Evolutionary conservation across 1,284 basidiomycete genomes (phyloP), one percentile per base, ranked within the genome.

Genomic region (Ceratobasidium sp.): DNA sequence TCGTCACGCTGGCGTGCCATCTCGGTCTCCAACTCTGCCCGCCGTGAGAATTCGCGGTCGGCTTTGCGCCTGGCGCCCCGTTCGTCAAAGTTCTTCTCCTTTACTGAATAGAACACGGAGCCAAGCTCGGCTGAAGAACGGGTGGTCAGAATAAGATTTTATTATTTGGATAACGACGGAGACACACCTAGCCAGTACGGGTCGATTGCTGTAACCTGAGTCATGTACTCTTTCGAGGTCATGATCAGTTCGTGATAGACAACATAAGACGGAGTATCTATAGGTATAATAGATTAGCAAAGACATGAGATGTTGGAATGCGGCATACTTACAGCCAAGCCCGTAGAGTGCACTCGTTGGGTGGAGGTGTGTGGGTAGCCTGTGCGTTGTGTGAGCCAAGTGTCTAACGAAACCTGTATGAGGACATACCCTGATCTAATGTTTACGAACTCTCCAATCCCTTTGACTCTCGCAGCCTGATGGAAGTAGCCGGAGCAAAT

Each of bases 401-500:
- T 5, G 17, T 22, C 43, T n/a, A 13, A 13, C 22, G 25, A 34
- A 44, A 19, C 32, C 22, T 34, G 34, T 40, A 51, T 56, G 40
- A 8, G 49, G 8, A 82, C 83, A 81, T 78, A 89, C 85, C 96
- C 98, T n/a, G 97, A 97, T 57, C 98, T 89, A 80, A 97, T 95
- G 84, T 99, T 98, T 78, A 97, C 95, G 83, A 98, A 99, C 85
- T 99, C 98, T 79, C 97, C 98, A 78, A 99, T 98, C 82, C 97
- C 97, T 86, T 99, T 99, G 54, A 98, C 97, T 79, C 96, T 88
- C 9, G 97, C 97, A 0, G 98, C 97, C 85, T 99, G 98, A 84
- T 99, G 98, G 89, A 99, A 99, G 86, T 99, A 99, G 32, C 97
- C 98, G 17, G 97, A 95, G 61, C 96, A 93, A 81, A 99, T 99